These are phyloP conservation scores for Mycena latifolia DNA, from an alignment of 768 basidiomycete species.

Conservation along the genomic window DNA sequence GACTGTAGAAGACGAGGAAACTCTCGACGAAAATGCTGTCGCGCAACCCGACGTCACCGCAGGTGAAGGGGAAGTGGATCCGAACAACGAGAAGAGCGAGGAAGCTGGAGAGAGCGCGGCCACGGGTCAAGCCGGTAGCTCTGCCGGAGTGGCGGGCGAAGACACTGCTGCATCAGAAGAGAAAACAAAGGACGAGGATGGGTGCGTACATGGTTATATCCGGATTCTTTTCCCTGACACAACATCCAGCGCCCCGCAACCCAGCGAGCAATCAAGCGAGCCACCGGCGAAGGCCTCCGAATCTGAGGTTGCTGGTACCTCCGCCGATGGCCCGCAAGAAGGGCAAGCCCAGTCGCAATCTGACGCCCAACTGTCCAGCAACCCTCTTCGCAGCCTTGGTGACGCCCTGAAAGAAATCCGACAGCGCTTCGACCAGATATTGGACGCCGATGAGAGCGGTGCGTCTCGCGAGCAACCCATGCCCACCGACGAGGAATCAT, in stretches of 20 bases:
- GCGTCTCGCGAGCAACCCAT: conserved; percentile 48
- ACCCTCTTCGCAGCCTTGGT: conserved; percentile 84
- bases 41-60: conserved; percentile 58
- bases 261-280: conserved; percentile 36
- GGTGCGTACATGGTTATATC: conserved; percentile 42
- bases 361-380: conserved; percentile 53
- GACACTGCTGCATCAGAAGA: conserved; percentile 43
- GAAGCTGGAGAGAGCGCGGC: conserved; percentile 47
- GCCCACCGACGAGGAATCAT: conserved; percentile 50
- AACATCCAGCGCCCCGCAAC: conserved; percentile 33
- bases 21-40: conserved; percentile 47
- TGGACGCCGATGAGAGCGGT: conserved; percentile 55
- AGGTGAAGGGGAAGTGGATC: conserved; percentile 54
- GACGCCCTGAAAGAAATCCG: conserved; percentile 87
- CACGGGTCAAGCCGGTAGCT: conserved; percentile 47
- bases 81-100: conserved; percentile 44
- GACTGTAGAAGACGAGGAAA: conserved; percentile 45
- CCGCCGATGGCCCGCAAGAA: conserved; percentile 58
- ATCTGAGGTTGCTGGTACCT: conserved; percentile 46
- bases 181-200: conserved; percentile 44
- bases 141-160: conserved; percentile 45
- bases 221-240: background rate
- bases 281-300: conserved; percentile 33
- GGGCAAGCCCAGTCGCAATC: conserved; percentile 56
- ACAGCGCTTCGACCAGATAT: conserved; percentile 87